Evolutionary conservation across 176 grass and related monocot genomes (phyloP).

Genomic region (Musa schizocarpa): DNA sequence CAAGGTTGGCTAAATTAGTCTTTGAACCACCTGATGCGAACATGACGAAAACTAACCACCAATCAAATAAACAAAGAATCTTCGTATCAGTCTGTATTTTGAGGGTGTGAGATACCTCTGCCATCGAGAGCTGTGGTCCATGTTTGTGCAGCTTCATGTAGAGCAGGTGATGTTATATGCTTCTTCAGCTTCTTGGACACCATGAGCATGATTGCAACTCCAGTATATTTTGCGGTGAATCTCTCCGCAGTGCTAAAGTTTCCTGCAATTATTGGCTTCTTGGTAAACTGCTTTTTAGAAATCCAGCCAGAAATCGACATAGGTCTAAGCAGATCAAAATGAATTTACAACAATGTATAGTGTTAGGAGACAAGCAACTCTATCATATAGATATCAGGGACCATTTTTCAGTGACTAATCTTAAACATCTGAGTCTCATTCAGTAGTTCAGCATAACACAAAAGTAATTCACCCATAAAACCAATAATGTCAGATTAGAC

Average conservation of each 20-base stretch:
- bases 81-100: not conserved
- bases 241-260: slow-evolving; percentile 74
- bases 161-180: slow-evolving; percentile 74
- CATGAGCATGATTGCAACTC: slow-evolving; percentile 83
- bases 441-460: no score
- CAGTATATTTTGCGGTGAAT: slow-evolving; percentile 77
- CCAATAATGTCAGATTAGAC: no score
- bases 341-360: no score
- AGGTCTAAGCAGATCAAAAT: no score
- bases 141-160: slow-evolving; percentile 69
- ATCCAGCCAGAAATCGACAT: not conserved
- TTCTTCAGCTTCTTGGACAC: slow-evolving; percentile 90
- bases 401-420: no score
- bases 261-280: slow-evolving; percentile 32
- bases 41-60: not conserved
- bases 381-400: no score
- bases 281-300: not conserved
- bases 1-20: slow-evolving; percentile 89
- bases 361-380: no score
- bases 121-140: slow-evolving; percentile 78
- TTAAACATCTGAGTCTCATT: no score
- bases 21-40: slow-evolving; percentile 57
- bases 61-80: not conserved
- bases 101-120: slow-evolving; percentile 34
- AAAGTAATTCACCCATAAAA: no score